Evolutionary conservation across 768 basidiomycete species (phyloP).

Genomic region (Lentinula boryana): DNA sequence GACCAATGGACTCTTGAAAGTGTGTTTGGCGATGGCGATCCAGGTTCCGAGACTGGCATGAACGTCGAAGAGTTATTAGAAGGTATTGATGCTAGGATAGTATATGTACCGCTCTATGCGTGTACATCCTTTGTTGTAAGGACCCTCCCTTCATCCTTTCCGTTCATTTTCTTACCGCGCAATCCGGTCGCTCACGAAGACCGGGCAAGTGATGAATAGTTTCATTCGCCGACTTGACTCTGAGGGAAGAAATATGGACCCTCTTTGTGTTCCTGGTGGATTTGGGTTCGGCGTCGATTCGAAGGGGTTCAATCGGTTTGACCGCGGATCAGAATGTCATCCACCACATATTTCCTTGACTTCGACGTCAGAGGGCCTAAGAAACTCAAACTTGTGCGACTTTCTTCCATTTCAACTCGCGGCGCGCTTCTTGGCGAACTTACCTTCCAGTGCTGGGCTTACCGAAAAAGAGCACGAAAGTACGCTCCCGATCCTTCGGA

Average conservation of each 20-base stretch:
- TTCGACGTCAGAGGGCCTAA: neutral
- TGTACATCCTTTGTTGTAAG: constrained; percentile 8
- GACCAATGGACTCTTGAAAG: neutral
- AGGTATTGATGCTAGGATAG: neutral
- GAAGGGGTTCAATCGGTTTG: neutral
- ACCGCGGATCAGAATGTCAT: neutral
- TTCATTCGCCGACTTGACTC: neutral
- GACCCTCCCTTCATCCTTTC: neutral
- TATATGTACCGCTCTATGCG: constrained; percentile 7
- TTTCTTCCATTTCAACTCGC: too few species aligned
- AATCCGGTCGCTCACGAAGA: neutral
- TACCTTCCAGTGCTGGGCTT: too few species aligned
- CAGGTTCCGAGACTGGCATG: neutral
- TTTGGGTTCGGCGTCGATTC: neutral
- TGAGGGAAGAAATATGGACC: neutral
- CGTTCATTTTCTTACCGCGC: too few species aligned
- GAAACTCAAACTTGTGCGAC: too few species aligned
- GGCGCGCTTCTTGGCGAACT: too few species aligned
- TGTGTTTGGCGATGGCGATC: constrained; percentile 3
- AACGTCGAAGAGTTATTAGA: constrained; percentile 1
- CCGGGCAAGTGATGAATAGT: neutral
- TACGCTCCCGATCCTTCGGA: too few species aligned
- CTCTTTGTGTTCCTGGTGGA: neutral
- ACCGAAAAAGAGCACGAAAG: too few species aligned
- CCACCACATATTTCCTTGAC: neutral